phyloP scores from a whole-genome alignment of 225 moss, liverwort and hornwort species.

The Bryoerythrophyllum caledonicum region DNA sequence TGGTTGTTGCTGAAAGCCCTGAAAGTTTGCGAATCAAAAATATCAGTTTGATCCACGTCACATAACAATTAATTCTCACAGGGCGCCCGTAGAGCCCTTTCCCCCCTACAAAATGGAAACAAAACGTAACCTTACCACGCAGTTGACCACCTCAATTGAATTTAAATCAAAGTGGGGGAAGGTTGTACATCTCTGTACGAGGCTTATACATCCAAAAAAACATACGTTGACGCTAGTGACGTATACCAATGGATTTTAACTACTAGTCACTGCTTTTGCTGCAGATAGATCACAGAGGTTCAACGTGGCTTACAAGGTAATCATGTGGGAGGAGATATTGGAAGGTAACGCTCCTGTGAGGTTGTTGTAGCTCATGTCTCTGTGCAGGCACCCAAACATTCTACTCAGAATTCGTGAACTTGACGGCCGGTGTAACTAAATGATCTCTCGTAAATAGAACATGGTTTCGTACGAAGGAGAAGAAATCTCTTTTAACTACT shows the following conservation, averaged over 20 bases:
- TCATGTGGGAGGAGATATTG: slow-evolving; percentile 21
- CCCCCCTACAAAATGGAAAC: too few species aligned
- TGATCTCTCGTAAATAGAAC: background rate
- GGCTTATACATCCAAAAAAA: background rate
- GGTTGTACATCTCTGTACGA: background rate
- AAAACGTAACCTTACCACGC: too few species aligned
- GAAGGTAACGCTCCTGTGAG: slow-evolving; percentile 31
- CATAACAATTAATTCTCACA: too few species aligned
- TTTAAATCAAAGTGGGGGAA: too few species aligned
- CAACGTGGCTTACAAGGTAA: slow-evolving; percentile 34
- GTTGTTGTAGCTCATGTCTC: slow-evolving; percentile 47
- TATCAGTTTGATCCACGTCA: background rate
- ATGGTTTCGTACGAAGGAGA: background rate
- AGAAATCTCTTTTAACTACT: background rate
- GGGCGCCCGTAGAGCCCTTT: too few species aligned
- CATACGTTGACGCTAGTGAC: background rate
- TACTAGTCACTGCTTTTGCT: background rate
- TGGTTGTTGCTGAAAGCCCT: slow-evolving; percentile 41
- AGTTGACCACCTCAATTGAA: too few species aligned
- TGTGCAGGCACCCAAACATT: background rate
- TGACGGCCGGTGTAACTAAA: background rate
- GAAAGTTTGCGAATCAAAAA: background rate
- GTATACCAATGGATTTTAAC: background rate
- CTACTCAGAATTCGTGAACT: slow-evolving; percentile 8
- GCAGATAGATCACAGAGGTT: background rate